Base-by-base conservation (phyloP, 169 alveolate genomes). In the Plasmodium berghei region DNA sequence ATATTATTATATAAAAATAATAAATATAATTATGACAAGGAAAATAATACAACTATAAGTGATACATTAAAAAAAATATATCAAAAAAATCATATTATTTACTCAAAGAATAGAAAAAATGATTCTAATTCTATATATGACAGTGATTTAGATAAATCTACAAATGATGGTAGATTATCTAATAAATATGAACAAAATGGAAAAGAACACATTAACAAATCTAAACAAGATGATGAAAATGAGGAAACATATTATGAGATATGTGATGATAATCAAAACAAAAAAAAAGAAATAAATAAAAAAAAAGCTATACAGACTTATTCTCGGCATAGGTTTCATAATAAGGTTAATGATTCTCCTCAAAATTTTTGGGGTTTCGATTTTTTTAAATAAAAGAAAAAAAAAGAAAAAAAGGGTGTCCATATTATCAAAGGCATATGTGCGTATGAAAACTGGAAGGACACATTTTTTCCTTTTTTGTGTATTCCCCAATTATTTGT, bases 261-360 rank as follows among this genome's bases (percentile, higher is more conserved):
- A 14, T 48, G 40, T 2, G 72, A 56, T 58, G 56, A 72, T 16
- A 18, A 16, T n/a, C 26, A 14, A 40, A 49, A 5, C 67, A 20
- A 58, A 1, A 12, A 58, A 64, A 77, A 77, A 48, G 80, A 77
- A 77, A 77, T 52, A 10, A 66, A 77, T 42, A 77, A 77, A 77
- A 66, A 77, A 52, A 66, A 63, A 64, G 46, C 67, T 40, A 77
- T 77, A 16, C 89, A 77, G 63, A 28, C 89, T 9, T 64, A 42
- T 77, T 77, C 89, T 20, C 89, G 89, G 9, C 89, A 77, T 16
- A 77, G 89, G 20, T 77, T 64, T 77, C 89, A 77, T 77, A 77
- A 69, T 45, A 77, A 66, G 54, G 58, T 77, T 77, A 77, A 77
- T 77, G 89, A 77, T 67, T 77, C 89, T n/a, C 89, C 89, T 14